phyloP scores from a whole-genome alignment of 2,329 filamentous ascomycete genomes.

The Colletotrichum costaricense region DNA sequence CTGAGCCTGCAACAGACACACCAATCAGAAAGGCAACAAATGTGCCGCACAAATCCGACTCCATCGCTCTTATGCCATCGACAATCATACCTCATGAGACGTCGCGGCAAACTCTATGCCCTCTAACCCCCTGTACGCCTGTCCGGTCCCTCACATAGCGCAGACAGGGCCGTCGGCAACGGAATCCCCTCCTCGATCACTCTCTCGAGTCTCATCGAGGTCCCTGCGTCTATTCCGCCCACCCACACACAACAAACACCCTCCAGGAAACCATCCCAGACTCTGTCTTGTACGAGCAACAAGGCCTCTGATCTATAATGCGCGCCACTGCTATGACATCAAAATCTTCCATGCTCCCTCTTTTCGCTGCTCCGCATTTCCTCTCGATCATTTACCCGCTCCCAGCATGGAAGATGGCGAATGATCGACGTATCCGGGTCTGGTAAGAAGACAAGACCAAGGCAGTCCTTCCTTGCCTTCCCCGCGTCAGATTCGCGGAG shows the following conservation, averaged over 20 bases:
- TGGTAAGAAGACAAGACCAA: neutral
- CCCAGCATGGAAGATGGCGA: neutral
- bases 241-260: neutral
- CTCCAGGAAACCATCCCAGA: neutral
- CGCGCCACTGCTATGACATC: slow-evolving; percentile 10
- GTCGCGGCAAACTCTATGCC: slow-evolving; percentile 24
- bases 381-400: neutral
- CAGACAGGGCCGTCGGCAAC: neutral
- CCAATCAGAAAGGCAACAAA: neutral
- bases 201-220: neutral
- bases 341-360: neutral
- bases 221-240: neutral
- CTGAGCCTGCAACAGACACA: neutral
- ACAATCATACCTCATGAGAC: slow-evolving; percentile 32
- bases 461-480: neutral
- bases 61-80: slow-evolving; percentile 15
- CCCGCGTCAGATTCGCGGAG: neutral
- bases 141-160: neutral
- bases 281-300: neutral
- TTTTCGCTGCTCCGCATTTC: no score
- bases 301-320: slow-evolving; percentile 4
- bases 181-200: neutral
- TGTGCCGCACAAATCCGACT: slow-evolving; percentile 1
- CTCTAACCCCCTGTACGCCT: slow-evolving; percentile 8
- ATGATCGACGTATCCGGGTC: neutral